phyloP scores from a whole-genome alignment of 768 basidiomycete species.

The Pleurotus platypus region DNA sequence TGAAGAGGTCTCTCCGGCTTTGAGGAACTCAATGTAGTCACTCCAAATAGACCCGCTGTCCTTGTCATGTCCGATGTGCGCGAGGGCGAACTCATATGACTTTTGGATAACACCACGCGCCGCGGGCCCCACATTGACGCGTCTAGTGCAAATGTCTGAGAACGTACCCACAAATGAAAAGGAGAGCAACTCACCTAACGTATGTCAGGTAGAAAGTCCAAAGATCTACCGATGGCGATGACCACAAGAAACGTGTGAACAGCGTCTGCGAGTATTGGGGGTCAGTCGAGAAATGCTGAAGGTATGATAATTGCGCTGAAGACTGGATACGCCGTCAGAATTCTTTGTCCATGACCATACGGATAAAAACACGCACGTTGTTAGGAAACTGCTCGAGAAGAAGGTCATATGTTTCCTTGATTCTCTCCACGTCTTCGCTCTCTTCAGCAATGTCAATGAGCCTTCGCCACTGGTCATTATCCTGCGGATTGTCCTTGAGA shows the following conservation, averaged over 20 bases:
- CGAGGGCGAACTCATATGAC: constrained; percentile 91
- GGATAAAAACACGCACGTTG: constrained; percentile 61
- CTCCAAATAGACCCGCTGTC: constrained; percentile 91
- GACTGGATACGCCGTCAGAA: constrained; percentile 39
- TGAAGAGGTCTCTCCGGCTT: constrained; percentile 71
- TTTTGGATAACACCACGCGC: constrained; percentile 78
- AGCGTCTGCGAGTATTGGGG: constrained; percentile 74
- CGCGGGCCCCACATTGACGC: constrained; percentile 59
- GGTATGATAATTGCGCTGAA: constrained; percentile 80
- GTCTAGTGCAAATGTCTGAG: constrained; percentile 33
- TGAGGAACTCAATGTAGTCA: constrained; percentile 90
- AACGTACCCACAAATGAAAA: constrained; percentile 3
- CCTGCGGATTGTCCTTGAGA: constrained; percentile 64
- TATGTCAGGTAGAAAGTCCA: constrained; percentile 95
- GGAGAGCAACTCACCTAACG: constrained; percentile 62
- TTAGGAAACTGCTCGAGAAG: constrained; percentile 87
- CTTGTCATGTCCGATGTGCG: constrained; percentile 86
- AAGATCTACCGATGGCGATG: constrained; percentile 83
- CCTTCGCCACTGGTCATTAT: constrained; percentile 76
- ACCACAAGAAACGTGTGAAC: constrained; percentile 85
- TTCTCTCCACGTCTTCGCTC: constrained; percentile 73
- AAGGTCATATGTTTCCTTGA: constrained; percentile 78
- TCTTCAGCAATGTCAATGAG: constrained; percentile 76
- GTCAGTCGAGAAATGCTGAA: constrained; percentile 69
- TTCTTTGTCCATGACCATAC: background rate